Evolutionary conservation across 495 filamentous ascomycete species (phyloP).

Genomic region (Penicillium canescens): DNA sequence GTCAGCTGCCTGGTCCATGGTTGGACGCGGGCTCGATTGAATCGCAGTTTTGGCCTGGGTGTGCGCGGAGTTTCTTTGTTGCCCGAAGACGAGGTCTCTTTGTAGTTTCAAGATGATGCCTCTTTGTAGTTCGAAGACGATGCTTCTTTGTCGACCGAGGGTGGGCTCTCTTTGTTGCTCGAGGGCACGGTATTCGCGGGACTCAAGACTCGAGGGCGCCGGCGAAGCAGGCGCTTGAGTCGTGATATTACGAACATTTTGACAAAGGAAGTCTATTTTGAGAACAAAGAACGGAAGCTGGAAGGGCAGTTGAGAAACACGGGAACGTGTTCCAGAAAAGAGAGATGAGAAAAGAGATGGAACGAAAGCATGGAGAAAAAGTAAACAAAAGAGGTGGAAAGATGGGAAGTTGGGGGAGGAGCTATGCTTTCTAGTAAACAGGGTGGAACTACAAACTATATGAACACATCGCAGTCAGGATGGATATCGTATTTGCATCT

Average conservation of each 20-base stretch:
- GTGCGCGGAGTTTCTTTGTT: neutral
- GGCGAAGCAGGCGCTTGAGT: neutral
- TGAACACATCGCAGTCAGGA: neutral
- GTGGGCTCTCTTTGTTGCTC: neutral
- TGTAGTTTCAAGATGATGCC: neutral
- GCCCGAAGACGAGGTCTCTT: neutral
- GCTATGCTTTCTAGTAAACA: neutral
- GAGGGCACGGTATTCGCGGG: neutral
- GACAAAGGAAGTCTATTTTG: neutral
- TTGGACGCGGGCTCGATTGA: neutral
- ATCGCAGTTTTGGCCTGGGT: neutral
- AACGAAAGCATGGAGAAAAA: neutral
- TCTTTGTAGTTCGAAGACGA: neutral
- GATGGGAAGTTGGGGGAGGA: neutral
- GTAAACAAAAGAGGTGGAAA: neutral
- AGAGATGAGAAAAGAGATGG: neutral
- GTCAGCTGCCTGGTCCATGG: neutral
- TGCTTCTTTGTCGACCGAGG: neutral
- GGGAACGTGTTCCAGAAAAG: neutral
- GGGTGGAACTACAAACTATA: neutral
- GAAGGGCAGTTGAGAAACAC: neutral
- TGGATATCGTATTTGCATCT: constrained; percentile 29
- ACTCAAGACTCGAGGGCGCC: neutral
- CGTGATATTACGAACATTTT: neutral
- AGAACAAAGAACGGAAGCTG: constrained; percentile 1